phyloP scores from a whole-genome alignment of 495 filamentous ascomycete genomes.

The Penicillium pancosmium region DNA sequence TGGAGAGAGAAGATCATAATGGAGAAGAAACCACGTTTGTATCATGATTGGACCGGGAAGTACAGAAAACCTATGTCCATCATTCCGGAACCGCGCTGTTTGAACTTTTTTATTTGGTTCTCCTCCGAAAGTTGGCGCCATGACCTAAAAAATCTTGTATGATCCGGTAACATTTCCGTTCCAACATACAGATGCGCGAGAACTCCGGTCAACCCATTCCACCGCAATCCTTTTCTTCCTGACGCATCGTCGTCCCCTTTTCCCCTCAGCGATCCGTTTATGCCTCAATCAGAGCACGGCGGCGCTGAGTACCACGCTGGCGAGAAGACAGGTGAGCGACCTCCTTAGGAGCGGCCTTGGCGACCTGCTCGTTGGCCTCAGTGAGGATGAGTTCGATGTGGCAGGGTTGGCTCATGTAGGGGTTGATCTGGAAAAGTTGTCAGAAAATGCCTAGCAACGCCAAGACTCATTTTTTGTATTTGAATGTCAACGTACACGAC shows the following conservation, averaged over 20 bases:
- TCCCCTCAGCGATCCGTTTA: slow-evolving; percentile 48
- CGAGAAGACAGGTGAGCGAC: slow-evolving; percentile 73
- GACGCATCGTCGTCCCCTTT: slow-evolving; percentile 23
- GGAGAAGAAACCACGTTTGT: slow-evolving; percentile 34
- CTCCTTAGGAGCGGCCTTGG: slow-evolving; percentile 71
- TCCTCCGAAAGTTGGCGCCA: slow-evolving; percentile 29
- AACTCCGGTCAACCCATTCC: slow-evolving; percentile 34
- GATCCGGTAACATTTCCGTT: slow-evolving; percentile 46
- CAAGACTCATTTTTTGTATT: neutral
- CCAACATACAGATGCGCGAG: slow-evolving; percentile 37
- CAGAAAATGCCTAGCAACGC: neutral
- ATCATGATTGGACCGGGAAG: slow-evolving; percentile 36
- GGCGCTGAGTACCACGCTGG: slow-evolving; percentile 81
- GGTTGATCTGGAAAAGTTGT: slow-evolving; percentile 76
- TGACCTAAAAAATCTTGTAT: slow-evolving; percentile 42
- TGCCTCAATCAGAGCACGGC: slow-evolving; percentile 79
- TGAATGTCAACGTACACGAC: slow-evolving; percentile 78
- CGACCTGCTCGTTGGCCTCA: slow-evolving; percentile 83
- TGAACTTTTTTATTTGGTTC: slow-evolving; percentile 43
- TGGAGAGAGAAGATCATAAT: slow-evolving; percentile 12
- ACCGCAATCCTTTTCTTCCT: slow-evolving; percentile 31
- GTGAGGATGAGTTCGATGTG: slow-evolving; percentile 99
- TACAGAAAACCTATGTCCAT: slow-evolving; percentile 33
- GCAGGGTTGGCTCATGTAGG: slow-evolving; percentile 99
- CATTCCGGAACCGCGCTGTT: slow-evolving; percentile 32